Percentiles rank a stretch among this genome's conserved stretches.
Conservation (phyloP, 257 asterid genomes). For the Marsdenia floribunda region DNA sequence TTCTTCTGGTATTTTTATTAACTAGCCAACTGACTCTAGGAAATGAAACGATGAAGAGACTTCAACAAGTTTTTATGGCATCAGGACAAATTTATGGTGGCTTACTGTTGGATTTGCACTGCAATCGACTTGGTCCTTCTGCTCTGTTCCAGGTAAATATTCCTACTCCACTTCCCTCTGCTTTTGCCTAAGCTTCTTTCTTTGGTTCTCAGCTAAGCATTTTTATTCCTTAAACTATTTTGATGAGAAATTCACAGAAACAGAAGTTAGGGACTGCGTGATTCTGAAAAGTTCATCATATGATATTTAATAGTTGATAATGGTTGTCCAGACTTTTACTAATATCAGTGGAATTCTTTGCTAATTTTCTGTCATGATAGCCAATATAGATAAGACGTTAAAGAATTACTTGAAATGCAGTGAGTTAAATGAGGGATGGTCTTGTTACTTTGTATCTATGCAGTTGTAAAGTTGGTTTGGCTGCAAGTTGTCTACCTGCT, state of each 20-base stretch:
- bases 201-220: background rate
- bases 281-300: background rate
- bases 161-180: background rate
- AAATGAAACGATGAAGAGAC: slow-evolving; percentile 70
- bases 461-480: background rate
- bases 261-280: background rate
- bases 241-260: background rate
- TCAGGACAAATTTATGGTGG: slow-evolving; percentile 79
- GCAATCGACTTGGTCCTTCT: slow-evolving; percentile 76
- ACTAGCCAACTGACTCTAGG: slow-evolving; percentile 38
- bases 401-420: background rate
- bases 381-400: background rate
- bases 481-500: background rate
- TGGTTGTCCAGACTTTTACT: background rate
- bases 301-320: too few species aligned
- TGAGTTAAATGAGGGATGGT: background rate
- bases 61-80: slow-evolving; percentile 64
- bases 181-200: background rate
- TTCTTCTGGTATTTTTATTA: slow-evolving; percentile 16
- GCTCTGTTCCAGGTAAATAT: slow-evolving; percentile 67
- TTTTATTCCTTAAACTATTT: background rate
- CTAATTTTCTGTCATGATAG: background rate
- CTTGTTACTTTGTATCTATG: background rate
- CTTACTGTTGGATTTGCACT: slow-evolving; percentile 71
- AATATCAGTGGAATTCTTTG: background rate